Percentiles rank a stretch among this genome's conserved stretches.
phyloP scores from a whole-genome alignment of 495 filamentous ascomycete genomes.

The Acidiella bohemica region DNA sequence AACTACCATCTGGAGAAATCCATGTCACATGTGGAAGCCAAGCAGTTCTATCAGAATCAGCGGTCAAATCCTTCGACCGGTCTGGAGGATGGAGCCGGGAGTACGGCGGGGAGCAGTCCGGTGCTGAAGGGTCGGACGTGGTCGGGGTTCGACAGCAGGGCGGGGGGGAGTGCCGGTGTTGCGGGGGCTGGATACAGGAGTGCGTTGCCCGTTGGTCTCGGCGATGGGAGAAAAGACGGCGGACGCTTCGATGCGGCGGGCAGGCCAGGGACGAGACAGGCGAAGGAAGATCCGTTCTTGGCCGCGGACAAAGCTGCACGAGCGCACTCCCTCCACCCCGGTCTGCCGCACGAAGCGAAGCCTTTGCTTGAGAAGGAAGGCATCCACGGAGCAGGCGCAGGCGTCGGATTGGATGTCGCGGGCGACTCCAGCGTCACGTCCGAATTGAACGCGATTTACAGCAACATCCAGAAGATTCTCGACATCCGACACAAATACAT shows the following conservation, averaged over 20 bases:
- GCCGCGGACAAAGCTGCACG: conserved; percentile 35
- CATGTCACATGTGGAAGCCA: conserved; percentile 80
- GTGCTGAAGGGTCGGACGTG: conserved; percentile 1
- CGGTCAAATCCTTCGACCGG: conserved; percentile 36
- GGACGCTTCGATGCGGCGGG: conserved; percentile 20
- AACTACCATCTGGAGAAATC: conserved; percentile 82
- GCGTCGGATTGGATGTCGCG: conserved; percentile 37
- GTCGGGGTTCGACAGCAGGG: conserved; percentile 4
- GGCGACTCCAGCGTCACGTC: conserved; percentile 59
- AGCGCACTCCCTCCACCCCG: conserved; percentile 33
- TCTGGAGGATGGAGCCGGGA: conserved; percentile 1
- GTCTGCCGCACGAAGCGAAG: conserved; percentile 37
- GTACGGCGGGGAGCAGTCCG: conserved; percentile 5
- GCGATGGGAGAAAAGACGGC: too few species aligned
- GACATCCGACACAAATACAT: conserved; percentile 86
- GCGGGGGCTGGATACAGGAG: conserved; percentile 4
- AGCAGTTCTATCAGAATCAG: conserved; percentile 86
- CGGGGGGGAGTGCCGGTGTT: conserved; percentile 8
- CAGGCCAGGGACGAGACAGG: conserved; percentile 20
- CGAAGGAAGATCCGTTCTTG: conserved; percentile 24
- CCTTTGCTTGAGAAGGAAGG: conserved; percentile 34
- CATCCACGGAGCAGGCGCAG: conserved; percentile 39
- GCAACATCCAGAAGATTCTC: conserved; percentile 69
- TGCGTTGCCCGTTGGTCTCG: conserved; percentile 23
- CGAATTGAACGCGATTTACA: conserved; percentile 73